Percentiles rank a stretch among this genome's conserved stretches.
These are phyloP conservation scores for Pseudocercospora ulei DNA, from an alignment of 2,329 filamentous ascomycete genomes.

Conservation along the genomic window DNA sequence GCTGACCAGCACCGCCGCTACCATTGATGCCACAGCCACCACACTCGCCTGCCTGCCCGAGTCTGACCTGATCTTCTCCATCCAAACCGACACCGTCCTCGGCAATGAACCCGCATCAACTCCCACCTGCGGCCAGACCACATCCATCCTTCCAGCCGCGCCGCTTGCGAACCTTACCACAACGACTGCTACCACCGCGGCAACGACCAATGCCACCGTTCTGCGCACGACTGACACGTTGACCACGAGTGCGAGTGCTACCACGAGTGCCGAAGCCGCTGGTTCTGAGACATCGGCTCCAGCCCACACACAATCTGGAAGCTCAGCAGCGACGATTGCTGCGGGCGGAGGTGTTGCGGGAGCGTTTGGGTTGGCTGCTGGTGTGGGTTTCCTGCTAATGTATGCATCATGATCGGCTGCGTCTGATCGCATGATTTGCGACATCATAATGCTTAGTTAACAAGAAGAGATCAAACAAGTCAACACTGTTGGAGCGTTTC, in stretches of 20 bases:
- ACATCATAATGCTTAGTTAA: no score
- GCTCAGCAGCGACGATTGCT: slow-evolving; percentile 7
- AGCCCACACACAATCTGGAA: slow-evolving; percentile 6
- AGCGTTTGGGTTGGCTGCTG: slow-evolving; percentile 9
- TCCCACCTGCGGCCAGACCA: slow-evolving; percentile 10
- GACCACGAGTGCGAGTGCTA: not conserved
- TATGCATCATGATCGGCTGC: not conserved
- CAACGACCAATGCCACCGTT: not conserved
- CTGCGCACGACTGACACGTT: not conserved
- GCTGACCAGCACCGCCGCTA: slow-evolving; percentile 3
- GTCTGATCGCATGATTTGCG: no score
- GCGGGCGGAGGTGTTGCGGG: slow-evolving; percentile 9
- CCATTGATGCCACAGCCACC: not conserved
- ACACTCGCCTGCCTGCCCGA: slow-evolving; percentile 12
- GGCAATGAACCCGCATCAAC: slow-evolving; percentile 13
- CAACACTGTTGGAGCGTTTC: no score
- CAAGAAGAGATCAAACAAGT: no score
- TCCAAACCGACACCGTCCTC: slow-evolving; percentile 21
- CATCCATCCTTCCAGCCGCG: not conserved
- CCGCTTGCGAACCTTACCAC: slow-evolving; percentile 2
- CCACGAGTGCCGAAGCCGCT: not conserved
- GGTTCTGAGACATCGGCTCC: slow-evolving; percentile 8
- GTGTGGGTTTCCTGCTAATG: slow-evolving; percentile 10
- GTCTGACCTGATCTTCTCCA: slow-evolving; percentile 17
- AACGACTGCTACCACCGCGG: slow-evolving; percentile 8